These are phyloP conservation scores for Strigomonas oncopelti DNA, from an alignment of 208 protist genomes.

Conservation along the genomic window DNA sequence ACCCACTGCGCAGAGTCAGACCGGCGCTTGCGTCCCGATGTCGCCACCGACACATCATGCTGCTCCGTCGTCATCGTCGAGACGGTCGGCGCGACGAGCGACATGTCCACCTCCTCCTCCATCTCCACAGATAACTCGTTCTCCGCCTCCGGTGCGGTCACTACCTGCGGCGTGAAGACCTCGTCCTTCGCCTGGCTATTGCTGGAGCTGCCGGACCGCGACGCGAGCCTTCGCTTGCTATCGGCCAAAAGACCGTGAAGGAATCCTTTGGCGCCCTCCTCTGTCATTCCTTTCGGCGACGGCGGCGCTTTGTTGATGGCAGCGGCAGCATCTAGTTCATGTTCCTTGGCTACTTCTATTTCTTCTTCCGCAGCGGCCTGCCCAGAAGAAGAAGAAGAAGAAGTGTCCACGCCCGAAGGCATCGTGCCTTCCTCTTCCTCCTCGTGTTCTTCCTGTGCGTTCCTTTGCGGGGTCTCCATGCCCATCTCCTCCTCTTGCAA, in stretches of 20 bases:
- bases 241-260: neutral
- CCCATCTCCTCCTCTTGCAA: neutral
- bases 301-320: too few species aligned
- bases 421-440: too few species aligned
- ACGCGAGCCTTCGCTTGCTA: neutral
- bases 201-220: neutral
- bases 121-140: neutral
- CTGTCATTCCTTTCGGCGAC: neutral
- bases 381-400: neutral
- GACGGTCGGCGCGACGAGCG: neutral
- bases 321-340: too few species aligned
- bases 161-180: neutral
- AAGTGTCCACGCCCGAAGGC: neutral
- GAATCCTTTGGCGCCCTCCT: neutral
- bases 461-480: too few species aligned
- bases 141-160: neutral
- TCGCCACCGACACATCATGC: neutral
- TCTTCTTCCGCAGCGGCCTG: too few species aligned
- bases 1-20: slow-evolving; percentile 34
- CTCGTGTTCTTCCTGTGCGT: too few species aligned
- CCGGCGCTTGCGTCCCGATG: neutral
- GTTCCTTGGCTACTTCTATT: too few species aligned
- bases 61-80: slow-evolving; percentile 4
- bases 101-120: neutral
- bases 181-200: neutral